Percentiles rank a stretch among this genome's conserved stretches.
Evolutionary conservation across 495 filamentous ascomycete genomes (phyloP).

Genomic region (Trichoderma reesei): DNA sequence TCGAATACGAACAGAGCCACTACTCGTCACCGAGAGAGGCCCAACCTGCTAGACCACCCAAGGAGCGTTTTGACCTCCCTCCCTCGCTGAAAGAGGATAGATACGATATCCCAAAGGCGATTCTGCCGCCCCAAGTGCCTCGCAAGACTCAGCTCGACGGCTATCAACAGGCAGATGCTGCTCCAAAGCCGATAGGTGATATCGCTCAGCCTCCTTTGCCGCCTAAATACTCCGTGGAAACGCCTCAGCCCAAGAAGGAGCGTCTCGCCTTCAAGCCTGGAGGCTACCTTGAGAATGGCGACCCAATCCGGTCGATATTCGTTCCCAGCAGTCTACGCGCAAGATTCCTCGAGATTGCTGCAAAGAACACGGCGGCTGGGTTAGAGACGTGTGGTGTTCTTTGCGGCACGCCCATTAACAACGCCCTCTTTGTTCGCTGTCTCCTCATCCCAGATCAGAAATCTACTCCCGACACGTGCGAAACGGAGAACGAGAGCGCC

Average conservation of each 20-base stretch:
- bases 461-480: conserved; percentile 84
- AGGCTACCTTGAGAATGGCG: conserved; percentile 80
- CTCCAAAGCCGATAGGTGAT: conserved; percentile 9
- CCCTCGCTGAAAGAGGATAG: conserved; percentile 5
- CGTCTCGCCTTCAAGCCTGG: conserved; percentile 66
- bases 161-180: conserved; percentile 18
- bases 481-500: conserved; percentile 73
- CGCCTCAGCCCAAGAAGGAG: conserved; percentile 21
- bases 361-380: conserved; percentile 64
- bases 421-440: conserved; percentile 81
- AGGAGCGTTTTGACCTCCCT: conserved; percentile 20
- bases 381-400: conserved; percentile 93
- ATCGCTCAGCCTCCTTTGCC: conserved; percentile 25
- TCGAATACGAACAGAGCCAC: conserved; percentile 29
- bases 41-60: conserved; percentile 38
- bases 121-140: not conserved
- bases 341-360: conserved; percentile 61
- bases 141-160: conserved; percentile 16
- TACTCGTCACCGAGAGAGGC: conserved; percentile 12
- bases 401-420: conserved; percentile 81
- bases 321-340: conserved; percentile 64
- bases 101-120: conserved; percentile 7
- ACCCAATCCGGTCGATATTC: conserved; percentile 77
- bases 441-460: conserved; percentile 87
- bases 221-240: conserved; percentile 25